Evolutionary conservation across 345 rosid species (phyloP), one percentile per base, ranked within the genome.

Genomic region (Passiflora organensis): DNA sequence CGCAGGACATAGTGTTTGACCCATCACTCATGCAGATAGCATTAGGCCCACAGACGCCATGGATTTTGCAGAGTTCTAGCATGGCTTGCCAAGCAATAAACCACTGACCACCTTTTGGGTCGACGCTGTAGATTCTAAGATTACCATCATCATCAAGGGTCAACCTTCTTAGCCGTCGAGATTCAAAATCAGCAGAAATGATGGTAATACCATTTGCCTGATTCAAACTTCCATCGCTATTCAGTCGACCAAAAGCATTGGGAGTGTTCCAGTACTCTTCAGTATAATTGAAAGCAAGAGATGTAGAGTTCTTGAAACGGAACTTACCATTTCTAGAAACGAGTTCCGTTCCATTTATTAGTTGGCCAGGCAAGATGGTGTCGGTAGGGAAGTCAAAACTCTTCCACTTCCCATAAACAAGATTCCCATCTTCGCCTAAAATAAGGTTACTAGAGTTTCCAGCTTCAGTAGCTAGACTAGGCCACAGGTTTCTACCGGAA

Each of bases 131-230:
- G 18, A 81, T 42, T 32, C 65, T 72, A 9, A 84, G 62, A 69
- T 77, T 76, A 2, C 87, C 91, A 58, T 81, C 87, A 24, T 76
- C 42, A 24, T 53, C 85, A 28, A 84, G 74, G 1, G 32, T 69
- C 71, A 84, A 38, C 49, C 87, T 56, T 13, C 85, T 72, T 24
- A 45, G 36, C 34, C 36, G 36, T 45, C 13, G 0, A 6, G 52
- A 61, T 4, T 51, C 69, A 14, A 53, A 73, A 70, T 84, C 86
- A 8, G 84, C 68, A 17, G 79, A 37, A 15, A 66, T 32, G 10
- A 75, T 13, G 37, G 60, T 6, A 13, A 0, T 4, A 2, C 22
- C 63, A 23, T 37, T 60, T 1, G 24, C 66, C 41, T 13, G 65
- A 16, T 0, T 0, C 64, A 84, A 48, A n/a, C 11, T 41, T 6